A percentile compares a stretch with the other conserved stretches of the same genome.
Evolutionary conservation across 768 basidiomycete species (phyloP).

Genomic region (Postia placenta): DNA sequence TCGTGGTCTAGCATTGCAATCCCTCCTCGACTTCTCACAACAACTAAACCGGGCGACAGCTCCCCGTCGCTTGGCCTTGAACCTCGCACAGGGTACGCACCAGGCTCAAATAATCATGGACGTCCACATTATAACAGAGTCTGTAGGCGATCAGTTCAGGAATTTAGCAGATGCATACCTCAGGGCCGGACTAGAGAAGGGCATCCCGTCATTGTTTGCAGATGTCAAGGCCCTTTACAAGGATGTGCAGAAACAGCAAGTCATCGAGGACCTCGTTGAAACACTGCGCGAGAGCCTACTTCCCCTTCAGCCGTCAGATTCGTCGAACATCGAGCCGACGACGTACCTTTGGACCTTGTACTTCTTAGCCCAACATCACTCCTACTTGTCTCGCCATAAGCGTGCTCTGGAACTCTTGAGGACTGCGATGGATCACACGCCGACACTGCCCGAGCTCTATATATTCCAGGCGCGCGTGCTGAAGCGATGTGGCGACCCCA

Average conservation of each 20-base stretch:
- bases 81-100: constrained; percentile 45
- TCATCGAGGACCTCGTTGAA: constrained; percentile 68
- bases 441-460: constrained; percentile 87
- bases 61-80: constrained; percentile 69
- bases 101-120: no score
- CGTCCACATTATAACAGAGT: background rate
- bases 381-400: constrained; percentile 45
- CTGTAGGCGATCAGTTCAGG: constrained; percentile 63
- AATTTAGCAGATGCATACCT: constrained; percentile 63
- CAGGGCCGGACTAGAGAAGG: constrained; percentile 63
- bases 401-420: constrained; percentile 58
- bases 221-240: constrained; percentile 84
- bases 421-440: constrained; percentile 74
- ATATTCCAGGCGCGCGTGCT: constrained; percentile 77
- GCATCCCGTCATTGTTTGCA: constrained; percentile 88
- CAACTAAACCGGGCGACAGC: constrained; percentile 65
- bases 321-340: constrained; percentile 52
- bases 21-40: constrained; percentile 53
- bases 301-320: constrained; percentile 19
- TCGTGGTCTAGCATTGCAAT: constrained; percentile 44
- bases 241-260: constrained; percentile 54
- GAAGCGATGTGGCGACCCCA: constrained; percentile 79
- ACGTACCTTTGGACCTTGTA: constrained; percentile 93
- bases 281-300: constrained; percentile 33
- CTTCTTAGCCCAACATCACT: constrained; percentile 88